A percentile compares a stretch with the other conserved stretches of the same genome.
These are phyloP conservation scores for Ceratobasidium sp. DNA, from an alignment of 1,284 basidiomycete genomes.

Conservation along the genomic window DNA sequence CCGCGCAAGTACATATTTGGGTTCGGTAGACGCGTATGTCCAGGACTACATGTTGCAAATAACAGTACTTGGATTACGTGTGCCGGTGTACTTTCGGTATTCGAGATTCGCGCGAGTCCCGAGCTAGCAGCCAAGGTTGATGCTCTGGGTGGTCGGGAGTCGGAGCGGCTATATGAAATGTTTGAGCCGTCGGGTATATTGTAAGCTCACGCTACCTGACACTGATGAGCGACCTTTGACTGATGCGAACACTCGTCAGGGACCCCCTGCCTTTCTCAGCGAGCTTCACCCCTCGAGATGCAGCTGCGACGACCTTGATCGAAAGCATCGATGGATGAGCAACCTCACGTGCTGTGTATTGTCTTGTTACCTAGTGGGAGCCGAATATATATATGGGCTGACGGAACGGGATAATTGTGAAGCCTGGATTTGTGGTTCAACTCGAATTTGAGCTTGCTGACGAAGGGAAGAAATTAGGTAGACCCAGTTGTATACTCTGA, in stretches of 20 bases:
- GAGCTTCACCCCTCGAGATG: neutral
- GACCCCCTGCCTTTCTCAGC: constrained; percentile 13
- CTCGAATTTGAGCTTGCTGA: too few species aligned
- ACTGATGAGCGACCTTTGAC: neutral
- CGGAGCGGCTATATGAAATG: neutral
- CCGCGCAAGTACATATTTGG: constrained; percentile 32
- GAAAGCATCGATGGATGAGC: too few species aligned
- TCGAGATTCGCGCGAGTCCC: neutral
- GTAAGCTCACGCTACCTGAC: constrained; percentile 1
- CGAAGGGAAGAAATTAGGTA: too few species aligned
- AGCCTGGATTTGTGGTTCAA: too few species aligned
- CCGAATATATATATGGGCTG: too few species aligned
- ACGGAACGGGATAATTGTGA: too few species aligned
- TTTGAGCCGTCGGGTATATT: neutral
- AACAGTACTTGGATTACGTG: constrained; percentile 37
- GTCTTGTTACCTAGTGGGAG: too few species aligned
- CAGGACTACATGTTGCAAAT: constrained; percentile 46
- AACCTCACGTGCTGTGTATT: too few species aligned
- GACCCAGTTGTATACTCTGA: too few species aligned
- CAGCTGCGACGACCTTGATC: neutral
- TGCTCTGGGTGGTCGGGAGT: neutral
- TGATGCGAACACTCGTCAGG: neutral
- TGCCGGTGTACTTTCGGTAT: constrained; percentile 15
- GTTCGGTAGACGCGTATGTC: constrained; percentile 41
- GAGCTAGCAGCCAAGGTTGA: neutral